A percentile compares a stretch with the other conserved stretches of the same genome.
Evolutionary conservation across 495 filamentous ascomycete genomes (phyloP).

Genomic region (Lepidopterella palustris): DNA sequence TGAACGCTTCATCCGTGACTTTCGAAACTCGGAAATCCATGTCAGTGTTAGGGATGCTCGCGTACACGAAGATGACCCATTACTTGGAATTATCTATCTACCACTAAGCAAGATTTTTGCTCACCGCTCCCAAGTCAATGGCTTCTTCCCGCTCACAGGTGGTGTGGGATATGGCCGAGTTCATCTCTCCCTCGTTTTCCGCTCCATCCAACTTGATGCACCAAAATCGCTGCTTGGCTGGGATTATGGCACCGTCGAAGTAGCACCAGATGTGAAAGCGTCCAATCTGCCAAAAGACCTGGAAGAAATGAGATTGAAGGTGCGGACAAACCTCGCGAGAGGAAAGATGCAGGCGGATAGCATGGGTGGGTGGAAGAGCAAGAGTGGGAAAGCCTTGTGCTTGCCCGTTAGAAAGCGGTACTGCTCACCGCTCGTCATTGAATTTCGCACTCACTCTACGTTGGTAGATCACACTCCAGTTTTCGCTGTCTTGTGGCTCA

Average conservation of each 20-base stretch:
- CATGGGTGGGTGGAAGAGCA: slow-evolving; percentile 33
- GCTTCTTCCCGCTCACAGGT: slow-evolving; percentile 50
- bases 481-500: slow-evolving; percentile 60
- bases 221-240: slow-evolving; percentile 52
- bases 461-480: slow-evolving; percentile 50
- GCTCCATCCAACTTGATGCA: slow-evolving; percentile 55
- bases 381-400: slow-evolving; percentile 38
- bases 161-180: slow-evolving; percentile 65
- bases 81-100: slow-evolving; percentile 62
- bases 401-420: slow-evolving; percentile 59
- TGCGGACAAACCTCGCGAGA: slow-evolving; percentile 47
- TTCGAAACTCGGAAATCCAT: slow-evolving; percentile 56
- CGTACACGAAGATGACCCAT: slow-evolving; percentile 57
- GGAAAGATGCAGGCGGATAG: slow-evolving; percentile 45
- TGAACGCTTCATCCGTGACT: slow-evolving; percentile 64
- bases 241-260: slow-evolving; percentile 60
- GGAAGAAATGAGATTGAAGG: slow-evolving; percentile 45
- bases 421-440: slow-evolving; percentile 49
- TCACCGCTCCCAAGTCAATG: slow-evolving; percentile 52
- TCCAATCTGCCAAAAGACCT: slow-evolving; percentile 41
- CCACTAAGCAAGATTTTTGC: slow-evolving; percentile 52
- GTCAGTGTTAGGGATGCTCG: slow-evolving; percentile 58
- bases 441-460: slow-evolving; percentile 50
- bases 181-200: slow-evolving; percentile 62
- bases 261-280: slow-evolving; percentile 38